Conservation (phyloP, 2,329 filamentous ascomycete species). For the Colletotrichum cuscutae region DNA sequence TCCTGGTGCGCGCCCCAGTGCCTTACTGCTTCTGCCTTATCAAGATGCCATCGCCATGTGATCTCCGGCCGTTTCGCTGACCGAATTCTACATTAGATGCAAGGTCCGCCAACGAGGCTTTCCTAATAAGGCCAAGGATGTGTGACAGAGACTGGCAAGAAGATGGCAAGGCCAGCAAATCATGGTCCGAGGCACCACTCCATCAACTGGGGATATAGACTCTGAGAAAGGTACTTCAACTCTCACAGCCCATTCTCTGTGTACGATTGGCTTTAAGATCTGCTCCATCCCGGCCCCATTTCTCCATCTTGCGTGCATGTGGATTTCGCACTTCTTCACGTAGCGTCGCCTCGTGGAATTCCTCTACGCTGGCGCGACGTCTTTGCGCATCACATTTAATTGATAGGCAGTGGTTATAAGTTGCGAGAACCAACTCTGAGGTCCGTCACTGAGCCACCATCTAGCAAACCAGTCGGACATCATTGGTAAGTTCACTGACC, state of each 20-base stretch:
- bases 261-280: neutral
- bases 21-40: conserved; percentile 14
- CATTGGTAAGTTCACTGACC: neutral
- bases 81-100: neutral
- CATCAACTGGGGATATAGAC: neutral
- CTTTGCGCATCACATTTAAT: neutral
- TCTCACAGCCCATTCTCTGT: neutral
- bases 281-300: neutral
- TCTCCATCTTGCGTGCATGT: neutral
- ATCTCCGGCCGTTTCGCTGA: rapidly evolving
- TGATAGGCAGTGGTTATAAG: neutral
- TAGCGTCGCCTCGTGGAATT: neutral
- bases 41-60: neutral
- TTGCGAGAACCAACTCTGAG: neutral
- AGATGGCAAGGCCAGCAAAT: neutral
- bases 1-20: neutral
- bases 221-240: neutral
- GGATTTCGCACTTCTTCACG: neutral
- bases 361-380: neutral
- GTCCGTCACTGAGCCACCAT: neutral
- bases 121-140: neutral
- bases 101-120: neutral
- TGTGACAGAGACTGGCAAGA: neutral
- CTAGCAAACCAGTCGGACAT: neutral
- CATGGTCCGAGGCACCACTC: neutral